Conservation (phyloP, 2,329 filamentous ascomycete genomes). For the Huntiella moniliformis region DNA sequence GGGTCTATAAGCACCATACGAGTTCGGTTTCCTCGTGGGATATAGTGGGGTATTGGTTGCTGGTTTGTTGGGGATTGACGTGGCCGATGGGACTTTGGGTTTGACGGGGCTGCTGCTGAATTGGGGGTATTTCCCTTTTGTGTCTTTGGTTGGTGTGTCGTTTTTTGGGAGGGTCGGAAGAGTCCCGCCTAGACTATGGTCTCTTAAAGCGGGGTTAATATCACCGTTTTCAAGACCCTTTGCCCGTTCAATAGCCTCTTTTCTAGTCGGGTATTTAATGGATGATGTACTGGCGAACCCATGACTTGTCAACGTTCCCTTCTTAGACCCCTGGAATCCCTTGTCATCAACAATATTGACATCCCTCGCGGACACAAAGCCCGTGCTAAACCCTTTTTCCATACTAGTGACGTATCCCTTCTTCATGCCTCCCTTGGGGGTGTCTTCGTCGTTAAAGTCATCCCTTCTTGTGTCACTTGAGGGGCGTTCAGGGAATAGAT, state of each 20-base stretch:
- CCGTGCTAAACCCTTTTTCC: slow-evolving; percentile 43
- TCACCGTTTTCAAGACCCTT: slow-evolving; percentile 5
- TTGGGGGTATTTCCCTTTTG: slow-evolving; percentile 29
- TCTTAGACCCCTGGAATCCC: not conserved
- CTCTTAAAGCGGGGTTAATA: slow-evolving; percentile 17
- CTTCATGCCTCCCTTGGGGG: slow-evolving; percentile 18
- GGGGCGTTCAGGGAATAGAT: slow-evolving; percentile 48
- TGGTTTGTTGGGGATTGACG: too few relatives aligned
- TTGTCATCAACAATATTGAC: not conserved
- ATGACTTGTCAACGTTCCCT: not conserved
- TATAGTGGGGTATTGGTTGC: not conserved
- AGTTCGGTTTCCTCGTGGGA: not conserved
- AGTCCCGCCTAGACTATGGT: slow-evolving; percentile 24
- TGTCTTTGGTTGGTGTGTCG: not conserved
- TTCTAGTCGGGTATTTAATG: not conserved
- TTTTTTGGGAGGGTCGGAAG: slow-evolving; percentile 5
- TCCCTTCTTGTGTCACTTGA: slow-evolving; percentile 15
- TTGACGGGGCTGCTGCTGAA: slow-evolving; percentile 38
- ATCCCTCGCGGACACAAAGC: slow-evolving; percentile 39
- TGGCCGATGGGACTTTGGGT: slow-evolving; percentile 14
- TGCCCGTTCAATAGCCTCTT: too few relatives aligned
- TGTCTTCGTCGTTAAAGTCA: slow-evolving; percentile 15
- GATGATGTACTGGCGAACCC: not conserved
- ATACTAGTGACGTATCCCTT: slow-evolving; percentile 41
- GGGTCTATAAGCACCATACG: not conserved